Percentiles rank a stretch among this genome's conserved stretches.
Evolutionary conservation across 805 yeast genomes (phyloP).

Genomic region (Metschnikowia lachancei): DNA sequence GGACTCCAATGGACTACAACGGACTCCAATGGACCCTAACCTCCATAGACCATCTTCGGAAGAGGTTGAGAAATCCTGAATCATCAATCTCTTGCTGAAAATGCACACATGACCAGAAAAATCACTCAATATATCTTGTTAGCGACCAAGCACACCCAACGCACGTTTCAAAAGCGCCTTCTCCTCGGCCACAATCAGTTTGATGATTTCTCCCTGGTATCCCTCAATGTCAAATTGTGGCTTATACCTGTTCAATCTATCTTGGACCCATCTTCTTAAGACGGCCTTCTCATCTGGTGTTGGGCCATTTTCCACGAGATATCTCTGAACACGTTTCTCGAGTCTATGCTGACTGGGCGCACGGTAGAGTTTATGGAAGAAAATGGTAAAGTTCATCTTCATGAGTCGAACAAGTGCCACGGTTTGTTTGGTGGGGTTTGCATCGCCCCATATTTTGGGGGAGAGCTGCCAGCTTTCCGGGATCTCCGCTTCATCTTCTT

Average conservation of each 20-base stretch:
- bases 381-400: conserved; percentile 28
- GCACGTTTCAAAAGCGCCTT: conserved; percentile 23
- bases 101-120: too few relatives aligned
- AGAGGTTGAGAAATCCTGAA: too few relatives aligned
- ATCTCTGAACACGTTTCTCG: conserved; percentile 19
- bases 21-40: too few relatives aligned
- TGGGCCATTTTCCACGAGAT: conserved; percentile 19
- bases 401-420: conserved; percentile 20
- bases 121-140: too few relatives aligned
- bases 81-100: too few relatives aligned
- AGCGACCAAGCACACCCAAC: not conserved
- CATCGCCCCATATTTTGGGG: conserved; percentile 38
- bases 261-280: conserved; percentile 27
- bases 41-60: too few relatives aligned
- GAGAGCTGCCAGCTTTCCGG: conserved; percentile 47
- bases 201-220: conserved; percentile 18
- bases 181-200: conserved; percentile 26
- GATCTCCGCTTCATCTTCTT: not conserved
- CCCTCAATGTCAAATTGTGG: conserved; percentile 7
- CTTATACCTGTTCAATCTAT: conserved; percentile 24
- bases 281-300: conserved; percentile 13
- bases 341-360: conserved; percentile 24
- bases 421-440: conserved; percentile 45
- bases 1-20: too few relatives aligned
- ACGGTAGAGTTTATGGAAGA: conserved; percentile 23